These are phyloP conservation scores for Tinospora cordifolia DNA, from an alignment of 164 flowering plant genomes.

Conservation along the genomic window DNA sequence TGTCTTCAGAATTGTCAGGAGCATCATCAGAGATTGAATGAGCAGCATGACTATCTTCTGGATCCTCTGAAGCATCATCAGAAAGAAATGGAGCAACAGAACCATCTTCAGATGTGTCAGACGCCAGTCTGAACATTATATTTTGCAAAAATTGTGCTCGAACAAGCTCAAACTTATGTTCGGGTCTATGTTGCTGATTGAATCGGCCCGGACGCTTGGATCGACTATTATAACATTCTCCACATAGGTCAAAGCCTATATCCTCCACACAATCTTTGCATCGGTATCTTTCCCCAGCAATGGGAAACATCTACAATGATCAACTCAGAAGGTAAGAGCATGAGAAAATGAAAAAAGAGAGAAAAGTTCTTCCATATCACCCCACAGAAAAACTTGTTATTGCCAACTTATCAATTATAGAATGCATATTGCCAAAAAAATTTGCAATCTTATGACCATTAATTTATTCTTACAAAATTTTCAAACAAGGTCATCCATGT, in stretches of 20 bases:
- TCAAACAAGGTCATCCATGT: background rate
- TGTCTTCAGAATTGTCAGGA: constrained; percentile 10
- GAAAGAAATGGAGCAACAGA: background rate
- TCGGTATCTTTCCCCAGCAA: constrained; percentile 65
- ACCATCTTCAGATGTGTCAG: constrained; percentile 15
- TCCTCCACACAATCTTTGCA: constrained; percentile 69
- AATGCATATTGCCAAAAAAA: background rate
- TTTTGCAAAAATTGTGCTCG: background rate
- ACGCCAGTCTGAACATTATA: constrained; percentile 10
- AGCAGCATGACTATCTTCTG: background rate
- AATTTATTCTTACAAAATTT: background rate
- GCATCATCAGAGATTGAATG: constrained; percentile 3
- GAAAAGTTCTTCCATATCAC: background rate
- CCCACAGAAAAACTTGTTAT: background rate
- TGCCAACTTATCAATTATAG: background rate
- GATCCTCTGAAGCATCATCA: constrained; percentile 15
- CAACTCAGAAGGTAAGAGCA: background rate
- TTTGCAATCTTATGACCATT: background rate
- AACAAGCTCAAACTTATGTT: constrained; percentile 48
- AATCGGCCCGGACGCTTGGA: constrained; percentile 81
- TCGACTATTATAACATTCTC: constrained; percentile 48
- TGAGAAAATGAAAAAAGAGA: background rate
- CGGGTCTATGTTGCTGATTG: constrained; percentile 79
- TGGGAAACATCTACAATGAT: constrained; percentile 60
- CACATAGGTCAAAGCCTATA: constrained; percentile 77